These are phyloP conservation scores for Hemileia vastatrix DNA, from an alignment of 1,284 basidiomycete genomes.

Conservation along the genomic window DNA sequence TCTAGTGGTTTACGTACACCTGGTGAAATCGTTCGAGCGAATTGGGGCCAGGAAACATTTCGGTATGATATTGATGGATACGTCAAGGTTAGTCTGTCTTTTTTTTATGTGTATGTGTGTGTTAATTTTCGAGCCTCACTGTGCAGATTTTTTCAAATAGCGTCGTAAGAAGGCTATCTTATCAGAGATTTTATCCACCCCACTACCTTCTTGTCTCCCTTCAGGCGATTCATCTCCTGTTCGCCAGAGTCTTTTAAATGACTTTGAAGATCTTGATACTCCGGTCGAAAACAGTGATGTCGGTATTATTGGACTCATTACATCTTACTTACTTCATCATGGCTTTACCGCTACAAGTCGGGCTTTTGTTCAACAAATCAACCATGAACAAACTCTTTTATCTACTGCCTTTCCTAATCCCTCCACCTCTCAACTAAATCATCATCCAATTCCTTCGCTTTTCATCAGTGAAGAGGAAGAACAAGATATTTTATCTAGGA, in stretches of 20 bases:
- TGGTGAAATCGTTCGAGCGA: slow-evolving; percentile 62
- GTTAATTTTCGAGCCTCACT: slow-evolving; percentile 28
- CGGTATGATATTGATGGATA: slow-evolving; percentile 75
- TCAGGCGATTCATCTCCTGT: slow-evolving; percentile 17
- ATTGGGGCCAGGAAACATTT: slow-evolving; percentile 78
- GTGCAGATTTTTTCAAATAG: slow-evolving; percentile 26
- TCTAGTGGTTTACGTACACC: slow-evolving; percentile 73
- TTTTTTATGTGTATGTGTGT: slow-evolving; percentile 57
- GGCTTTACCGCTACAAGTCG: slow-evolving; percentile 24
- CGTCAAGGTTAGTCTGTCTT: slow-evolving; percentile 57
- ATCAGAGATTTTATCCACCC: slow-evolving; percentile 13
- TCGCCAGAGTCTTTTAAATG: slow-evolving; percentile 7
- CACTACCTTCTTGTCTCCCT: not conserved
- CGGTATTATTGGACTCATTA: slow-evolving; percentile 24
- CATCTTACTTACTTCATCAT: slow-evolving; percentile 26
- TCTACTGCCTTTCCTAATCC: no score
- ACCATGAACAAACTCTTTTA: slow-evolving; percentile 13
- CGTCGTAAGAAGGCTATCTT: slow-evolving; percentile 20
- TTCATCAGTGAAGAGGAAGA: no score
- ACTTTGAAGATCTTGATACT: not conserved
- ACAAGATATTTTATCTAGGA: no score
- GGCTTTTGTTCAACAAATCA: slow-evolving; percentile 20
- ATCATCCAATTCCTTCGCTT: no score
- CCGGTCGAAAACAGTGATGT: slow-evolving; percentile 18
- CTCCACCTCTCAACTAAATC: no score